These are phyloP conservation scores for Fusarium goolgardi DNA, from an alignment of 2,329 filamentous ascomycete genomes.

Conservation along the genomic window DNA sequence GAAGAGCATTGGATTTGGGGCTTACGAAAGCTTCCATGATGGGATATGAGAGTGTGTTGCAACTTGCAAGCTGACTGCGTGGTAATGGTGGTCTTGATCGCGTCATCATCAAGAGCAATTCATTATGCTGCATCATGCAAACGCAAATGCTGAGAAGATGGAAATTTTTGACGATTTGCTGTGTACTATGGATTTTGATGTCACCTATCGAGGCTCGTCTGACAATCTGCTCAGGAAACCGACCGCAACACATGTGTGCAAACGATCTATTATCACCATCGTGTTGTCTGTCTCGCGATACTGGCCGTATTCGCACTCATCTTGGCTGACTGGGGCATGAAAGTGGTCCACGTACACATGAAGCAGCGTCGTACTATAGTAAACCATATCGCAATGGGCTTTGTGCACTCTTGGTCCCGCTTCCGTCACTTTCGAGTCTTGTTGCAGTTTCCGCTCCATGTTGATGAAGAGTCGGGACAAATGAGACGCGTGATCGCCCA, in stretches of 20 bases:
- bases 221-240: slow-evolving; percentile 7
- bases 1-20: slow-evolving; percentile 22
- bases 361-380: slow-evolving; percentile 27
- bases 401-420: not conserved
- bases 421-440: slow-evolving; percentile 10
- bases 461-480: not conserved
- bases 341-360: slow-evolving; percentile 16
- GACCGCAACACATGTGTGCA: slow-evolving; percentile 5
- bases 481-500: slow-evolving; percentile 5
- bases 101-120: slow-evolving; percentile 34
- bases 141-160: not conserved
- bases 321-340: slow-evolving; percentile 22
- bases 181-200: not conserved
- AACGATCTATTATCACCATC: slow-evolving; percentile 17
- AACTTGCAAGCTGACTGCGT: slow-evolving; percentile 34
- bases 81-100: slow-evolving; percentile 36
- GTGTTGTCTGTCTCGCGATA: slow-evolving; percentile 26
- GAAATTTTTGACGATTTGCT: not conserved
- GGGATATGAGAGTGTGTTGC: slow-evolving; percentile 40
- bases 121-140: slow-evolving; percentile 5
- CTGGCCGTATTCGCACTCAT: slow-evolving; percentile 41
- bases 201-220: slow-evolving; percentile 1
- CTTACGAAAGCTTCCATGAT: slow-evolving; percentile 40
- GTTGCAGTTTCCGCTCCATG: not conserved
- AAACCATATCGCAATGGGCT: slow-evolving; percentile 16